phyloP scores from a whole-genome alignment of 129 eudicot species.

The Gnaphalium uliginosum region DNA sequence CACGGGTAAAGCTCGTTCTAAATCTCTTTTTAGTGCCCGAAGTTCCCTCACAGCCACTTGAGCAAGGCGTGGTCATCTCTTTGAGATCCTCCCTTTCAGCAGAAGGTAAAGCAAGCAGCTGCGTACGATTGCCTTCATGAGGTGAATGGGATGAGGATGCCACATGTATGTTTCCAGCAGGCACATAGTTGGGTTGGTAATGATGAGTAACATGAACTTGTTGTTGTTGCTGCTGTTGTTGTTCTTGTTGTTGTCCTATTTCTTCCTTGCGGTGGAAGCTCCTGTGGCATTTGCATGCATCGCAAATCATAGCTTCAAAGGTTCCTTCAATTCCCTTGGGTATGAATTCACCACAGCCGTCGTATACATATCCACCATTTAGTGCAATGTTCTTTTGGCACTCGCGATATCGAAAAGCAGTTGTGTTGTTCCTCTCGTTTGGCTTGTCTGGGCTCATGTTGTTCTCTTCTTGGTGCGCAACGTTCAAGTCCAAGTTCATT shows the following conservation, averaged over 20 bases:
- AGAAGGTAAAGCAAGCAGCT: conserved; percentile 55
- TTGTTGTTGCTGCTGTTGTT: background rate
- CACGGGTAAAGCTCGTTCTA: conserved; percentile 53
- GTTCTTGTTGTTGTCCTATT: background rate
- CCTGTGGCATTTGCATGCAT: background rate
- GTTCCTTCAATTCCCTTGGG: background rate
- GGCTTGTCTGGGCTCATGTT: background rate
- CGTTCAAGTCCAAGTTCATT: background rate
- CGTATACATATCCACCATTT: background rate
- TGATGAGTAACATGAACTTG: background rate
- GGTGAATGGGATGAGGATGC: background rate
- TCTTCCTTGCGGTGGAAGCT: background rate
- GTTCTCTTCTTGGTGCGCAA: background rate
- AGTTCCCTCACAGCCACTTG: conserved; percentile 17
- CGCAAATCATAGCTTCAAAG: background rate
- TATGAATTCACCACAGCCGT: background rate
- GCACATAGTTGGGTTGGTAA: background rate
- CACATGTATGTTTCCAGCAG: background rate
- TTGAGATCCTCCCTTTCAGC: conserved; percentile 44
- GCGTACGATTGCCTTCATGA: background rate
- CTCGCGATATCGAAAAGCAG: background rate
- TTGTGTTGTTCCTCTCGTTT: background rate
- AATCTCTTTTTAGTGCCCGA: conserved; percentile 39
- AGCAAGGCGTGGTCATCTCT: conserved; percentile 33
- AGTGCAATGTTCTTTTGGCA: background rate